Base-by-base conservation (phyloP, 345 rosid species). In the Acer saccharum region DNA sequence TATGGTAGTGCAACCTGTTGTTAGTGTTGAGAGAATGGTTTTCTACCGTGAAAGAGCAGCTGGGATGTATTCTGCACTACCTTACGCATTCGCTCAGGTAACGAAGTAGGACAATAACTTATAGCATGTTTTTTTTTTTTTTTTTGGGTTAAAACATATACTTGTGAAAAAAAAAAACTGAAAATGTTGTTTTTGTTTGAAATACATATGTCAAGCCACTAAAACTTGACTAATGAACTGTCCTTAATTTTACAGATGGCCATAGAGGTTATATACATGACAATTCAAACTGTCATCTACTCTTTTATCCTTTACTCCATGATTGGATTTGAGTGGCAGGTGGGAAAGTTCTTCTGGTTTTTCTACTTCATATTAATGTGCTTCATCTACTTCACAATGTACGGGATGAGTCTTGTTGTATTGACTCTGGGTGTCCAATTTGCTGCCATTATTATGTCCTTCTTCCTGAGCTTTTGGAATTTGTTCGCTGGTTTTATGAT, bases 31-130 rank as follows among this genome's bases (percentile, higher is more conserved):
- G 74, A 86, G 97, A 84, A 90, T 91, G 1, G 95, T 93, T 3
- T 93, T 91, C 77, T 94, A 93, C 81, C 92, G 97, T n/a, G 98
- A 94, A 82, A 86, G 85, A 81, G 97, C 98, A 0, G 95, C 98
- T 0, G 93, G 97, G 78, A 95, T 95, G 98, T 95, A 95, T 74
- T 93, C 98, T 1, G 89, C 90, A 10, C 71, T 93, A 62, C 95
- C 98, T 20, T 95, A 95, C 71, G 98, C 98, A 71, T 88, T 90
- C 73, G 80, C 94, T 76, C 98, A 94, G 89, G 95, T 89, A 32
- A 68, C 27, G 5, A 2, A 63, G 69, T 8, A 14, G 50, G 8
- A 41, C 7, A 18, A 8, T 20, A 12, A n/a, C 12, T 16, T 35
- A 35, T 35, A 35, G 5, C 39, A 4, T 35, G 39, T 35, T 35